Conservation (phyloP, 2,329 filamentous ascomycete species). For the Parastagonospora nodorum region DNA sequence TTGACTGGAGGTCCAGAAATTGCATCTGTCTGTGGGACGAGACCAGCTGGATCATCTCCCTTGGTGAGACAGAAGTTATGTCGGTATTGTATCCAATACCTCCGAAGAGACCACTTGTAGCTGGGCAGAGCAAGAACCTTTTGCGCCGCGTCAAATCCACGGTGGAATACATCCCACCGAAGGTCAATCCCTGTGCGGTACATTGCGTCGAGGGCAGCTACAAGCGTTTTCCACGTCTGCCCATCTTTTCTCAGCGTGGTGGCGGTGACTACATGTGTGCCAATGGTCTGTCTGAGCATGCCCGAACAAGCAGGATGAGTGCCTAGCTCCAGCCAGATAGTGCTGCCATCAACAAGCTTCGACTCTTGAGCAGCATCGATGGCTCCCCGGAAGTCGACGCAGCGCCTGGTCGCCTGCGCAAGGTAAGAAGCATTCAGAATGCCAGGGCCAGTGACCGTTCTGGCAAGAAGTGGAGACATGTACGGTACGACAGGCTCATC, state of each 20-base stretch:
- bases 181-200: conserved; percentile 61
- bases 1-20: not conserved
- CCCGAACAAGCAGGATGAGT: conserved; percentile 48
- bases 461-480: conserved; percentile 51
- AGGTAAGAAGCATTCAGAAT: conserved; percentile 49
- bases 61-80: not conserved
- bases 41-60: not conserved
- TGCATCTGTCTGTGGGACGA: not conserved
- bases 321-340: conserved; percentile 53
- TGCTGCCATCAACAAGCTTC: conserved; percentile 40
- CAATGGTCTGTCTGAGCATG: conserved; percentile 43
- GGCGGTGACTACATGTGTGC: conserved; percentile 31
- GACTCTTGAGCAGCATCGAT: conserved; percentile 43
- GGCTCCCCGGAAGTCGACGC: conserved; percentile 47
- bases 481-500: conserved; percentile 37
- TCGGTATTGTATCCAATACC: conserved; percentile 47
- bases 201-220: conserved; percentile 54
- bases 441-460: conserved; percentile 45
- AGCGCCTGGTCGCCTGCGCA: conserved; percentile 6
- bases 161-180: conserved; percentile 66
- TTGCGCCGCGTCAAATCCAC: conserved; percentile 53
- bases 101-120: conserved; percentile 42
- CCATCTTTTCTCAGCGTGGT: conserved; percentile 2
- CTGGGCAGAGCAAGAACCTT: conserved; percentile 59
- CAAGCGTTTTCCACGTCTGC: conserved; percentile 39